Conservation (phyloP, 2,329 filamentous ascomycete genomes). For the Fusarium euwallaceae region DNA sequence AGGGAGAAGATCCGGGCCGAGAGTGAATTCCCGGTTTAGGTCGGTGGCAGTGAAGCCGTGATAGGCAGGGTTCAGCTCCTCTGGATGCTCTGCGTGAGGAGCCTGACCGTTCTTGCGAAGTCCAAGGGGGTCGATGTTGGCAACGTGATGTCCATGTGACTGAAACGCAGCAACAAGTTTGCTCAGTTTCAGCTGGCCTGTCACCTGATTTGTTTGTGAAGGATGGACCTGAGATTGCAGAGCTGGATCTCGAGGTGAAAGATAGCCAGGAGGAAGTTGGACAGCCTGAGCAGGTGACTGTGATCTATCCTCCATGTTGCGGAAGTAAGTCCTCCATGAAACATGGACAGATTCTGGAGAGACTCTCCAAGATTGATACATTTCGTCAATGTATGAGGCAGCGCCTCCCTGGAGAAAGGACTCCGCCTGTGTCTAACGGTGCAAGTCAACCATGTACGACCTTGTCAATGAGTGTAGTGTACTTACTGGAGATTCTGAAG, state of each 20-base stretch:
- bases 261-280: slow-evolving; percentile 90
- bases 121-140: slow-evolving; percentile 93
- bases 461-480: background rate
- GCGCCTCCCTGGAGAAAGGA: slow-evolving; percentile 91
- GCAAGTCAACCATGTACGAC: background rate
- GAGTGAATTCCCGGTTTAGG: slow-evolving; percentile 87
- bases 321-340: slow-evolving; percentile 99
- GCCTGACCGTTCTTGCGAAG: slow-evolving; percentile 64
- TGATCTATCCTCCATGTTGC: slow-evolving; percentile 96
- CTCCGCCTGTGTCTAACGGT: slow-evolving; percentile 1
- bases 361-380: slow-evolving; percentile 97
- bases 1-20: slow-evolving; percentile 93
- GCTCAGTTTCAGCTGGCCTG: background rate
- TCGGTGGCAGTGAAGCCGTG: slow-evolving; percentile 95
- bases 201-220: slow-evolving; percentile 65
- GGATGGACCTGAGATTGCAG: slow-evolving; percentile 63
- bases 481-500: background rate
- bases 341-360: slow-evolving; percentile 93
- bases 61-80: slow-evolving; percentile 87
- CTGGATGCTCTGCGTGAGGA: slow-evolving; percentile 80
- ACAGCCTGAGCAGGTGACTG: slow-evolving; percentile 98
- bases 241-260: slow-evolving; percentile 70
- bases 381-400: slow-evolving; percentile 98
- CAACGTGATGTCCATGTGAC: slow-evolving; percentile 96
- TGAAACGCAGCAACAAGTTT: slow-evolving; percentile 90